Base-by-base conservation (phyloP, 2,329 filamentous ascomycete species). In the Amauroascus niger region DNA sequence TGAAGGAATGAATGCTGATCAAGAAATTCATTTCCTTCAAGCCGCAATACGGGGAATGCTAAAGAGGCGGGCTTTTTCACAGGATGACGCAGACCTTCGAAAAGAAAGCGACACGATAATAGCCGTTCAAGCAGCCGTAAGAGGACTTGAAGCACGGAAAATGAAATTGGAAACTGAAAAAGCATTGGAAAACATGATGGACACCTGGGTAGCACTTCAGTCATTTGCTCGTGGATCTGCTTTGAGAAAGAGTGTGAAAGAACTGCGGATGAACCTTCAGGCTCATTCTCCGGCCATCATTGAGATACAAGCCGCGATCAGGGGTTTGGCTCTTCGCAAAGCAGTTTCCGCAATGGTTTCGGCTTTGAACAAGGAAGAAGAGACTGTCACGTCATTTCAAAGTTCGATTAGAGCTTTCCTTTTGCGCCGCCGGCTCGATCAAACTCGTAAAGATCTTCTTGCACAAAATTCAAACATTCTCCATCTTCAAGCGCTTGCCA, bases 41-140 rank as follows among this genome's bases (percentile, higher is more conserved):
- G 69, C 74, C 26, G 70, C 71, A 57, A 79, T 86, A 63, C 78
- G 83, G 62, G 87, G 49, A 13, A 45, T 49, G 30, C 33, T 64
- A 9, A 41, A 57, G 50, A 24, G 47, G 28, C 55, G 60, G 6
- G 45, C 45, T 4, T 13, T 70, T 18, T 55, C 59, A n/a, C 59
- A 64, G 24, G 60, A 63, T 11, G 60, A 59, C 26, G 32, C 55
- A 14, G 56, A 56, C 6, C 65, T 71, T 13, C 50, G 61, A 18
- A 51, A 57, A n/a, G 63, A 70, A 56, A 56, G 40, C 0, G 49
- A 56, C 5, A 56, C 62, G 2, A 65, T 74, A 44, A 63, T 63
- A 18, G 56, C 58, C 2, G 47, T 74, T 43, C 72, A 74, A 62
- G 52, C 56, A 6, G 52, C 35, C 4, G 33, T 39, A 20, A 49